Base-by-base conservation (phyloP, 371 early-diverging fungal genomes). In the Batrachochytrium dendrobatidis region DNA sequence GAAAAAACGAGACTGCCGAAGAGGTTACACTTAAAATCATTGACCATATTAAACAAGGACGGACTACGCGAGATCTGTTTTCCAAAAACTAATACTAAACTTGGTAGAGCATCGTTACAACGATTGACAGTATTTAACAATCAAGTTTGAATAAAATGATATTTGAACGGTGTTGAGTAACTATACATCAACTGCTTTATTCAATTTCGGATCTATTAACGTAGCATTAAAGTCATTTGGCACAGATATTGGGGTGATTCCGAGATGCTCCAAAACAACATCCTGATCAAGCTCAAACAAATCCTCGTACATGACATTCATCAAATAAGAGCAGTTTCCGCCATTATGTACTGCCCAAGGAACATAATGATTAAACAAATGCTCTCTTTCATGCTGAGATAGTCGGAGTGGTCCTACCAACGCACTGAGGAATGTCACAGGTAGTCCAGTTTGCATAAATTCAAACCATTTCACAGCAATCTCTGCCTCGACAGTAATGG, bases 281-380 rank as follows among this genome's bases (percentile, higher is more conserved):
- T 83, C 83, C n/a, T 95, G 56, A 10, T 80, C 73, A 43, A 66
- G 76, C 34, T 90, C 77, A 71, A 86, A 82, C 60, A 83, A 77
- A 44, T 94, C 86, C 52, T 94, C 87, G 73, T 86, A 97, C 65
- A 86, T 81, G 20, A 95, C 86, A 67, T 86, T 86, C 82, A 97
- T 84, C 29, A 95, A 64, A 22, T 86, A 83, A 69, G 77, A 80
- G 22, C 85, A 70, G 33, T 79, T 80, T 28, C 76, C 72, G 20
- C 88, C 94, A 62, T 84, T 83, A 62, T 89, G 86, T 18, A 95
- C 62, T n/a, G 94, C 95, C 98, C 98, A 95, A 17, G 95, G 95
- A 15, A 94, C 80, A 68, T 88, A 90, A 7, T 68, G 63, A 1
- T 67, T 50, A 56, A 86, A 83, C 15, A 95, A 66, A n/a, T 81